Evolutionary conservation across 1,284 basidiomycete genomes (phyloP), one percentile per base, ranked within the genome.

Genomic region (Trichosporon coremiiforme): DNA sequence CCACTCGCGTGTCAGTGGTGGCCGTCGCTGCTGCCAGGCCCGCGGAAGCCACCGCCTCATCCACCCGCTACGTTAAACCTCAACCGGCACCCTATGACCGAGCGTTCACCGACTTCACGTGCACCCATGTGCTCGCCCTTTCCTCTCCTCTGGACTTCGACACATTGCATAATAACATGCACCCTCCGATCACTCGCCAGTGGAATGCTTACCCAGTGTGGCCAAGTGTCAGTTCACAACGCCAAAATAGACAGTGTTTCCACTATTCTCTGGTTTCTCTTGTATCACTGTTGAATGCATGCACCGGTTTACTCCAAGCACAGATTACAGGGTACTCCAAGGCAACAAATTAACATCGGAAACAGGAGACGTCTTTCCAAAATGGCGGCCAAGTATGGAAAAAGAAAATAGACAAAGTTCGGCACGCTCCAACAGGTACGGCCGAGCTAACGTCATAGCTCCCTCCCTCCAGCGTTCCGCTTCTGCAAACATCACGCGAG

Each of bases 271-370:
- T 35, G 33, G 50, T 25, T 25, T 25, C 25, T 25, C 25, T 25
- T 9, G 9, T 47, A n/a, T 6, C n/a, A 53, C n/a, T 53, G 50
- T 53, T 53, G 50, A 53, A 53, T 53, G 50, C 50, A 53, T 53
- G n/a, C 5, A 53, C 12, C 8, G 22, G 4, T 53, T 20, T 25
- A 20, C 33, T 25, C 25, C 25, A 25, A 25, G 25, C 25, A 25
- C 25, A 25, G 25, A 25, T 25, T 25, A 25, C 25, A 25, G 25
- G 25, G 25, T 25, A 25, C 25, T 25, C 25, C 25, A 25, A 25
- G 25, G 25, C 25, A 25, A 25, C 25, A 25, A 25, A 25, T 25
- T 25, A 25, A 25, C 25, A 25, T 25, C 25, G 25, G 25, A 25
- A 25, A 25, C 25, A 25, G 25, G 25, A 25, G 25, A 25, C 25